Base-by-base conservation (phyloP, 805 yeast species). In the Myxozyma kluyveri region DNA sequence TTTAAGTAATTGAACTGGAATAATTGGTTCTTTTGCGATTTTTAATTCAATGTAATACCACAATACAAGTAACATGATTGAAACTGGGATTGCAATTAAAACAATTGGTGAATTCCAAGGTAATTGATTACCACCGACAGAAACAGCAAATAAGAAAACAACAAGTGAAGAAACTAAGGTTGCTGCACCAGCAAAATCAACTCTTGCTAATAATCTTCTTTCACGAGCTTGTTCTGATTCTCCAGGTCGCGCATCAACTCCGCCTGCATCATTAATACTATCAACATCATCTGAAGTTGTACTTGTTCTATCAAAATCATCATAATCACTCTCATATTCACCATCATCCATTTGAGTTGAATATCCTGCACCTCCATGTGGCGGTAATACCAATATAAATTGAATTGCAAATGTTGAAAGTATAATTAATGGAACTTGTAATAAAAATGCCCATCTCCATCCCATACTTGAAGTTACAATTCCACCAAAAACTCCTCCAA, bases 361-460 rank as follows among this genome's bases (percentile, higher is more conserved):
- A 14, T 35, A 6, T 26, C 49, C 18, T 6, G 53, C 3, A 85
- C 77, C 5, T 76, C 62, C 31, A 29, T 29, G 33, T 14, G 76
- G 65, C 14, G 73, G 75, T 57, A 75, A 63, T 1, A 80, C 84
- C 0, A 85, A 68, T 12, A 77, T 68, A 67, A 77, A 82, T 62
- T 73, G 84, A 18, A 88, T 74, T 2, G 96, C 96, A 2, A 82
- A 73, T 65, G 82, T 86, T 67, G 75, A 88, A 49, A 86, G 63
- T 57, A 75, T 52, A 0, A 85, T 87, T 47, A 59, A 29, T 12
- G 65, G 66, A n/a, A 61, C 53, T 43, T 62, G 65, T 19, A 62
- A 27, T 44, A 61, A 38, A 48, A 61, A 61, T 17, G 61, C 60
- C 48, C 50, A 73, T 66, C 84, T 72, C 88, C 87, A 83, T 3